phyloP scores from a whole-genome alignment of 1,139 yeast genomes.

The Suhomyces terraborum region DNA sequence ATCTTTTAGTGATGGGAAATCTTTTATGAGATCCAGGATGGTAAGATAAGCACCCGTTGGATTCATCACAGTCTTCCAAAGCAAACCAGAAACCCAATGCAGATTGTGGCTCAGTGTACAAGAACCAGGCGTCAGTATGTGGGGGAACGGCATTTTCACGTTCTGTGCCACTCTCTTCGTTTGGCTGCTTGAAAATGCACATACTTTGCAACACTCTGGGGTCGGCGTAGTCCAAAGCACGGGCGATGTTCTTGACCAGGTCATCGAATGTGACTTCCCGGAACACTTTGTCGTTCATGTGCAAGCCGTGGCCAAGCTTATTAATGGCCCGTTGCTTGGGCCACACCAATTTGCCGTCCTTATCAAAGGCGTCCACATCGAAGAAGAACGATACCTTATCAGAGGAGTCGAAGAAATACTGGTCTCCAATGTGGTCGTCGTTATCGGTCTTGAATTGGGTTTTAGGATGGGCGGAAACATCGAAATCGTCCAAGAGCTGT shows the following conservation, averaged over 20 bases:
- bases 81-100: conserved; percentile 88
- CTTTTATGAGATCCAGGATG: conserved; percentile 74
- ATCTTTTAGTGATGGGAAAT: conserved; percentile 61
- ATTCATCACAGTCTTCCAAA: conserved; percentile 66
- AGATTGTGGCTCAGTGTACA: conserved; percentile 69
- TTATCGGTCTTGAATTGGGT: conserved; percentile 71
- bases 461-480: conserved; percentile 62
- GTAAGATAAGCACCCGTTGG: conserved; percentile 71
- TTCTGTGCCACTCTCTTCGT: conserved; percentile 38
- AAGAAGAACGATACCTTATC: conserved; percentile 72
- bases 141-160: conserved; percentile 73
- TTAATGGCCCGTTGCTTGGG: conserved; percentile 64
- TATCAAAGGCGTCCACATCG: conserved; percentile 70
- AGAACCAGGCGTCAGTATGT: conserved; percentile 75
- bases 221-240: conserved; percentile 54
- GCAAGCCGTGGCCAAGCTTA: conserved; percentile 81
- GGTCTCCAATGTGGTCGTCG: conserved; percentile 70
- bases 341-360: conserved; percentile 48
- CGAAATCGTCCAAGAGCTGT: conserved; percentile 49
- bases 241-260: conserved; percentile 54
- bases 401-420: conserved; percentile 67
- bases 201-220: conserved; percentile 78
- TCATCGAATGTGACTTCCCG: conserved; percentile 51
- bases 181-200: conserved; percentile 79
- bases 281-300: conserved; percentile 53